phyloP scores from a whole-genome alignment of 768 basidiomycete genomes.

The Asterophora parasitica region DNA sequence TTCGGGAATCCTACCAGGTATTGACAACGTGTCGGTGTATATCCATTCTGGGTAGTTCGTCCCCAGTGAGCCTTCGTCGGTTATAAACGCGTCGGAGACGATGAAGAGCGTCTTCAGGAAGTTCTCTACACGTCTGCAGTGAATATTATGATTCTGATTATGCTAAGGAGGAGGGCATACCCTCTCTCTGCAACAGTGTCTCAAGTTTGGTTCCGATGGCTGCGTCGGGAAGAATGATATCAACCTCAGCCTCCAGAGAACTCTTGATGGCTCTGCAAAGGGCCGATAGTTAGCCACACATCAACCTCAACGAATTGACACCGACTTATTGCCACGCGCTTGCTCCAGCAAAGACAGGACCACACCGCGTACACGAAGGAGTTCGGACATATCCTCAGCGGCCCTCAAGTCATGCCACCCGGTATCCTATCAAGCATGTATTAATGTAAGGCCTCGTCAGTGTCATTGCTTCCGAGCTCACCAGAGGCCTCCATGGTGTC shows the following conservation, averaged over 20 bases:
- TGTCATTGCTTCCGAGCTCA: conserved; percentile 28
- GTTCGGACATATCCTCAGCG: conserved; percentile 55
- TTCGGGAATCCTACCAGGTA: conserved; percentile 37
- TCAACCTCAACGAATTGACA: not conserved
- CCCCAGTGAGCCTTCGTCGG: conserved; percentile 38
- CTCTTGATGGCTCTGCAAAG: conserved; percentile 52
- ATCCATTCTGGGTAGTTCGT: conserved; percentile 43
- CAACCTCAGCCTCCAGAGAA: conserved; percentile 73
- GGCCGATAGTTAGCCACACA: not conserved
- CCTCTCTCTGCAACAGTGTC: conserved; percentile 38
- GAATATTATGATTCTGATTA: not conserved
- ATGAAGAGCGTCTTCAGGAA: conserved; percentile 75
- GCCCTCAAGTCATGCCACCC: conserved; percentile 61
- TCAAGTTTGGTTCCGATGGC: conserved; percentile 21
- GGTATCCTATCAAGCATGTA: conserved; percentile 32
- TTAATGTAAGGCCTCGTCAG: not conserved
- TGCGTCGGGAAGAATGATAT: conserved; percentile 48
- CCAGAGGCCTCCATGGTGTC: conserved; percentile 64
- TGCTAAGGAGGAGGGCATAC: conserved; percentile 18
- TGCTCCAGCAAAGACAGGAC: conserved; percentile 71
- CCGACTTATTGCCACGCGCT: conserved; percentile 72
- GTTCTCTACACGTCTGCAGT: conserved; percentile 37
- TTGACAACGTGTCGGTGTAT: conserved; percentile 36
- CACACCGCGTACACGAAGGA: conserved; percentile 55
- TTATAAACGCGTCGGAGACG: conserved; percentile 64